Evolutionary conservation across 1,284 basidiomycete genomes (phyloP).

Genomic region (Trichosporon inkin): DNA sequence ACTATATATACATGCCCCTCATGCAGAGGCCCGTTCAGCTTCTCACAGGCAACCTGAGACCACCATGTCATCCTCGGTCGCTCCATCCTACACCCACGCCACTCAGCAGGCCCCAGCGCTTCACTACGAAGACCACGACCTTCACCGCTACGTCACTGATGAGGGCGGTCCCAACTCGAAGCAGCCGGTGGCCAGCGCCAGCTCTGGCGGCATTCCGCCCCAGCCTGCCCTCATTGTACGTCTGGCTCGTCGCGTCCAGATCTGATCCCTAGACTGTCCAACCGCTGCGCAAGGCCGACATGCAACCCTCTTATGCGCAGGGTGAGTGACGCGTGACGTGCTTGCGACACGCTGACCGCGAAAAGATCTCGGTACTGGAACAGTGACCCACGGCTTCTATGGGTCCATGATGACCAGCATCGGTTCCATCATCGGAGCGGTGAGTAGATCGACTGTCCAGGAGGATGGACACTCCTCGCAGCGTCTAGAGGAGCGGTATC

Average conservation of each 20-base stretch:
- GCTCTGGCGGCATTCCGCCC: neutral
- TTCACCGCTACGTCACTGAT: constrained; percentile 45
- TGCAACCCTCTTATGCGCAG: constrained; percentile 75
- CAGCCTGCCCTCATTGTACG: constrained; percentile 14
- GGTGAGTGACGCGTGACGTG: constrained; percentile 51
- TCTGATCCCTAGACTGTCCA: constrained; percentile 43
- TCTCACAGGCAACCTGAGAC: neutral
- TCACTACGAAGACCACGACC: constrained; percentile 30
- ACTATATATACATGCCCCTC: constrained; percentile 6
- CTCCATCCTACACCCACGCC: constrained; percentile 7
- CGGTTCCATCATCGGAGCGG: constrained; percentile 50
- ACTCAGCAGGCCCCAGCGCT: neutral
- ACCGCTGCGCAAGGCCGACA: constrained; percentile 47
- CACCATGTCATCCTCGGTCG: neutral
- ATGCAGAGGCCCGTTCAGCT: neutral
- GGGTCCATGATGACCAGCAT: constrained; percentile 69
- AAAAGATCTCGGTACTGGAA: neutral
- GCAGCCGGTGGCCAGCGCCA: constrained; percentile 19
- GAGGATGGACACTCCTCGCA: too few relatives aligned
- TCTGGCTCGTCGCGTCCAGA: too few relatives aligned
- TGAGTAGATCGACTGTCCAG: neutral
- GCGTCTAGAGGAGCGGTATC: too few relatives aligned
- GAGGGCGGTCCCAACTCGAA: constrained; percentile 33
- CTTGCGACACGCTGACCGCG: neutral
- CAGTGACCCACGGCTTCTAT: constrained; percentile 65